Percentiles rank a stretch among this genome's conserved stretches.
phyloP scores from a whole-genome alignment of 169 alveolate species.

The Eimeria maxima region DNA sequence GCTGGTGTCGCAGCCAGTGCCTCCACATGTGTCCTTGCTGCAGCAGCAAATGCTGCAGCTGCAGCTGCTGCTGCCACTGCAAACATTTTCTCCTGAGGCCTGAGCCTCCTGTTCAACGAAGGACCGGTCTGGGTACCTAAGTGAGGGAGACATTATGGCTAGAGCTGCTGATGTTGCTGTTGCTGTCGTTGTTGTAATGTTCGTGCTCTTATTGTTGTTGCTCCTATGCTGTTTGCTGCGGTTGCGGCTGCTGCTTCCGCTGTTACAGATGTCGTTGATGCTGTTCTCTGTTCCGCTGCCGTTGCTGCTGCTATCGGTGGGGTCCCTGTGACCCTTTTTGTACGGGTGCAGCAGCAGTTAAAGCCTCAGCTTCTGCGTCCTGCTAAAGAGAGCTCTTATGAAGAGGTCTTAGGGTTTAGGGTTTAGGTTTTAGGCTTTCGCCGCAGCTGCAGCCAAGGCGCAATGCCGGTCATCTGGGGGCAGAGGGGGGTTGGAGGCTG shows the following conservation, averaged over 20 bases:
- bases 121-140: background rate
- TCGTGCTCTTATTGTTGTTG: background rate
- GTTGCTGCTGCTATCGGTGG: background rate
- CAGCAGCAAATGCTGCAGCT: constrained; percentile 64
- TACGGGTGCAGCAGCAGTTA: background rate
- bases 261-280: no score
- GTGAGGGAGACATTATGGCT: background rate
- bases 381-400: background rate
- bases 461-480: constrained; percentile 9
- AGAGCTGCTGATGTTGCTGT: background rate
- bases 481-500: constrained; percentile 11
- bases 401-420: background rate
- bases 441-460: background rate
- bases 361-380: background rate
- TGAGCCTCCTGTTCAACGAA: background rate
- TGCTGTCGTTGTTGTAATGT: background rate
- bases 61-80: constrained; percentile 29
- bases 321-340: background rate
- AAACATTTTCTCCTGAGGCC: background rate
- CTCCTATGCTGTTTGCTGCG: background rate
- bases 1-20: constrained; percentile 46
- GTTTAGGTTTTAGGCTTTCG: background rate
- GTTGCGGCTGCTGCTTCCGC: background rate
- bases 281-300: no score
- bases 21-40: constrained; percentile 25